These are phyloP conservation scores for Gaertneriomyces sp. DNA, from an alignment of 192 early-diverging fungal genomes.

Conservation along the genomic window DNA sequence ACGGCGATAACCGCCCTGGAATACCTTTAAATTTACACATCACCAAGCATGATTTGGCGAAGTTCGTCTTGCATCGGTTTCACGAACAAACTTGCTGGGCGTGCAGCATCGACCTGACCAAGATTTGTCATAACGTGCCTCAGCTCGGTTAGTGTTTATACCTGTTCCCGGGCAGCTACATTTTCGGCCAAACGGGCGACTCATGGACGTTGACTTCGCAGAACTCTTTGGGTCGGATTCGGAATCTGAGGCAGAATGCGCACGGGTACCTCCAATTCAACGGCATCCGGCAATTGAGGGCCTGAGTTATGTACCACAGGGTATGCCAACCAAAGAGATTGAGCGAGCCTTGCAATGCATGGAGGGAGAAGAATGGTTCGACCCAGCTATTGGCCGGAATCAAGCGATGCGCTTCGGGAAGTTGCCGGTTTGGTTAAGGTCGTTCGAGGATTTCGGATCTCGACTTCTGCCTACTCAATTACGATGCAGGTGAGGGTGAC, in stretches of 20 bases:
- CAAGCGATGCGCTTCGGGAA: slow-evolving; percentile 30
- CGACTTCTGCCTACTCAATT: background rate
- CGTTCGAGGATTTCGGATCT: background rate
- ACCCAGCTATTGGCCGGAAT: slow-evolving; percentile 19
- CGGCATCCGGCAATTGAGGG: slow-evolving; percentile 15
- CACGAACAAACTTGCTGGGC: no score
- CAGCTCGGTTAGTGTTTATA: no score
- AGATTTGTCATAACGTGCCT: no score
- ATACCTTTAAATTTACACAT: no score
- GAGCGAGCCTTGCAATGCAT: slow-evolving; percentile 10
- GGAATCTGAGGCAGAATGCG: slow-evolving; percentile 3
- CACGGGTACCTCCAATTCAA: background rate
- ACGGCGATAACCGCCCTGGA: no score
- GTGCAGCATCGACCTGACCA: no score
- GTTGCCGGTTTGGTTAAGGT: slow-evolving; percentile 4
- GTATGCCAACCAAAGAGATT: background rate
- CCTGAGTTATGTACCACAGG: slow-evolving; percentile 8
- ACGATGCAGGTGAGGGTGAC: background rate
- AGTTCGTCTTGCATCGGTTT: no score
- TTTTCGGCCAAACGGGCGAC: no score
- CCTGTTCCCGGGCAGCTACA: no score
- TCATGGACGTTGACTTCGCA: no score
- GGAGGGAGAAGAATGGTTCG: slow-evolving; percentile 24
- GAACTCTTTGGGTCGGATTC: slow-evolving; percentile 10
- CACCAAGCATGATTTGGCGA: no score